phyloP scores from a whole-genome alignment of 345 rosid genomes.

The Aquilaria malaccensis region DNA sequence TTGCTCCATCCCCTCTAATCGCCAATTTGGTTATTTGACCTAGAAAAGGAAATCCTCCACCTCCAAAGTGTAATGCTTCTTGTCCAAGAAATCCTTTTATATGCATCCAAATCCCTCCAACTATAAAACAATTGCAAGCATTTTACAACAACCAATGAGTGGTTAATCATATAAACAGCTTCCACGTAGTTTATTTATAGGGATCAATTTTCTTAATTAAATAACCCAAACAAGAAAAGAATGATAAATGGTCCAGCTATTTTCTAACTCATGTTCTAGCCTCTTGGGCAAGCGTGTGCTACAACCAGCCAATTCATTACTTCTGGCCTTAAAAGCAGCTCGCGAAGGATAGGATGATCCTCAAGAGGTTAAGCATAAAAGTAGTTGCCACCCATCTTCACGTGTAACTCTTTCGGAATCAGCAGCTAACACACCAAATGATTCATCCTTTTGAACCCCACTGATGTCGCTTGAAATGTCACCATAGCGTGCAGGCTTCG shows the following conservation, averaged over 20 bases:
- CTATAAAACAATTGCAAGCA: slow-evolving; percentile 3
- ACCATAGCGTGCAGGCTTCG: slow-evolving; percentile 18
- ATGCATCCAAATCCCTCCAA: slow-evolving; percentile 16
- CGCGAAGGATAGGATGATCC: neutral
- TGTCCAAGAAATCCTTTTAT: no score
- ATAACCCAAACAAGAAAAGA: slow-evolving; percentile 15
- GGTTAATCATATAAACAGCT: no score
- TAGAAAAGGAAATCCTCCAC: no score
- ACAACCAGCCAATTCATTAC: no score
- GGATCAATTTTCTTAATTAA: slow-evolving; percentile 25
- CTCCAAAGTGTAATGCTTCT: neutral
- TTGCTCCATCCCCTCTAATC: no score
- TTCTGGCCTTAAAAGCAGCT: no score
- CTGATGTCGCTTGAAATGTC: slow-evolving; percentile 10
- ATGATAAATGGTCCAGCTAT: no score
- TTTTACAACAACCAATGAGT: no score
- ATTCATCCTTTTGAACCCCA: slow-evolving; percentile 21
- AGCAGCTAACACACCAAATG: slow-evolving; percentile 13
- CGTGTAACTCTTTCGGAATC: slow-evolving; percentile 21
- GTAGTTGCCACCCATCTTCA: slow-evolving; percentile 70
- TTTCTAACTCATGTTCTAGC: no score
- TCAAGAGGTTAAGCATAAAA: slow-evolving; percentile 20
- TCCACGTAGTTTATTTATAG: neutral
- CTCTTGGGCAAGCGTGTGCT: slow-evolving; percentile 19
- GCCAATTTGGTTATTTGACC: no score